Evolutionary conservation across 164 flowering plant species (phyloP), one percentile per base, ranked within the genome.

Genomic region (Aristolochia fimbriata): DNA sequence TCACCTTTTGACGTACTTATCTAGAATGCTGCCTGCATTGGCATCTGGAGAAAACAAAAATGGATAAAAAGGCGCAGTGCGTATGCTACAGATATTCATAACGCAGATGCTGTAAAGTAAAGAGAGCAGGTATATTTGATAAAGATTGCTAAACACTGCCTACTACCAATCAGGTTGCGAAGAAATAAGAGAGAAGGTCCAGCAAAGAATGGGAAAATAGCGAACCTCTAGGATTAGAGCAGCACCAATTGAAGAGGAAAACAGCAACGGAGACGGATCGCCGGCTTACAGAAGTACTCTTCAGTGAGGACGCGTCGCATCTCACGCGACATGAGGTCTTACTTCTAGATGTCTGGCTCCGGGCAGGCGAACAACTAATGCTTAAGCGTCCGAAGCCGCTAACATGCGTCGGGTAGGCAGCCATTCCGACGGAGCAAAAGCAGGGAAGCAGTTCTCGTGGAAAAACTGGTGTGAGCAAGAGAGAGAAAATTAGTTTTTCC

Each of bases 1-100:
- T 66, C 69, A 87, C 97, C 74, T 90, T 65, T 87, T 90, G 55
- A 90, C 76, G 48, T 90, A 90, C 52, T 85, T 87, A 58, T 87
- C 90, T 10, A 83, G 71, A 43, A 77, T 10, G 69, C 79, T 62
- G 16, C 73, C 84, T 0, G 90, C 89, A 19, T 55, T 48, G 50
- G 86, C 89, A 65, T 71, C 97, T 80, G 78, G 70, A 49, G n/a
- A 21, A 22, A 15, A 24, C 9, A 27, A 33, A 37, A 37, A 37
- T 7, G 11, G 30, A 52, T 21, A 52, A 52, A 21, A 27, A 52
- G 55, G 23, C 21, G 51, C 19, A 15, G 12, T 24, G 23, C 14
- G 20, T 24, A 51, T 20, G 21, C 8, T 24, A 51, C 21, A 51
- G 20, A 47, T 3, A 11, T 15, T 47, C 16, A 47, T 47, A 47